phyloP scores from a whole-genome alignment of 1,284 basidiomycete genomes.

The Peniophora sp. region DNA sequence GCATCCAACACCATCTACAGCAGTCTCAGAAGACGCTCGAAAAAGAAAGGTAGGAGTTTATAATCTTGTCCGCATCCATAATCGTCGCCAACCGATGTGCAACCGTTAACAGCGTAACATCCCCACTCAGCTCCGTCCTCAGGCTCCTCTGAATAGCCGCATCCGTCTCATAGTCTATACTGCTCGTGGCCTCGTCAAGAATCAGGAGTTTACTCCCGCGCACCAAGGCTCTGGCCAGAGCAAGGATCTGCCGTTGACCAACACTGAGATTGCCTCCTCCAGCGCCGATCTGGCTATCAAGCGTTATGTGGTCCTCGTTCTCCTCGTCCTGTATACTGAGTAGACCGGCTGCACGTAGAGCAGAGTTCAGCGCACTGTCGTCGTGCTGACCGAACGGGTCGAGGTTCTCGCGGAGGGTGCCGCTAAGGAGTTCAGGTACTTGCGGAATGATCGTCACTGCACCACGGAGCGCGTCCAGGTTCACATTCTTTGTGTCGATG shows the following conservation, averaged over 20 bases:
- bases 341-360: conserved; percentile 46
- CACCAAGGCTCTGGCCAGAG: conserved; percentile 50
- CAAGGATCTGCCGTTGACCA: conserved; percentile 62
- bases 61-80: conserved; percentile 46
- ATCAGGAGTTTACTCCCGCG: conserved; percentile 51
- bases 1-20: conserved; percentile 31
- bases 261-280: conserved; percentile 63
- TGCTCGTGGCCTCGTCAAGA: conserved; percentile 41
- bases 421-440: conserved; percentile 55
- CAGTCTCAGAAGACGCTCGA: neutral
- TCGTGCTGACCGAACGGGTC: conserved; percentile 72
- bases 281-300: conserved; percentile 43
- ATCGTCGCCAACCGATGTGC: conserved; percentile 68
- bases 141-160: conserved; percentile 50
- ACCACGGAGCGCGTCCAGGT: conserved; percentile 50
- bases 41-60: conserved; percentile 11
- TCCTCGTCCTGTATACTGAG: conserved; percentile 39
- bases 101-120: conserved; percentile 56
- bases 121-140: conserved; percentile 40
- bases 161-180: conserved; percentile 51
- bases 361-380: conserved; percentile 51
- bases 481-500: conserved; percentile 31
- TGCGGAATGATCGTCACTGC: conserved; percentile 43
- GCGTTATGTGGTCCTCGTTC: conserved; percentile 39
- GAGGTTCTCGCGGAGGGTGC: conserved; percentile 48